Base-by-base conservation (phyloP, 495 filamentous ascomycete species). In the Trichoderma asperelloides region DNA sequence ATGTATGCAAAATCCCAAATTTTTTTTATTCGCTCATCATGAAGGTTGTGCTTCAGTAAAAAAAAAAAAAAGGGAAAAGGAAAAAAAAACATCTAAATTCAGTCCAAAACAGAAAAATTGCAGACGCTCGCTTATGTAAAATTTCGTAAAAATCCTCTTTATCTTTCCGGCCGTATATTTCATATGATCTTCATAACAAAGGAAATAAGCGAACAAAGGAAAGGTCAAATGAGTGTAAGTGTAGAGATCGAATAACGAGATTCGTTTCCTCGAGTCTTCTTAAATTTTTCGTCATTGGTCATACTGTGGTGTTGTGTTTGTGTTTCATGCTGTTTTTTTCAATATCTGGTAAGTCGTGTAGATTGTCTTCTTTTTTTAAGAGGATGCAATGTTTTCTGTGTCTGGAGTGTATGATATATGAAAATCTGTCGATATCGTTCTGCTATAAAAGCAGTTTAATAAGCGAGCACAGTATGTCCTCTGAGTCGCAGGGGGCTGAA, bases 371-470 rank as follows among this genome's bases (percentile, higher is more conserved):
- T 30, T 25, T 60, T 33, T 51, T 51, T 51, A 5, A 5, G n/a
- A 51, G 18, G 21, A 51, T 60, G 47, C 21, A 23, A 51, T 30
- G 55, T 60, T 23, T 37, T 60, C 25, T 60, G 55, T 55, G 49
- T 55, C 49, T 55, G 11, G 43, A 15, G 16, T 25, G 49, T 25
- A 11, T 25, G 21, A 23, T 27, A 11, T 55, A n/a, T 55, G 18
- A 45, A 55, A 55, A 55, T 60, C 55, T 60, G 55, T 60, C 55
- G 55, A 60, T 60, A 12, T 60, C 25, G 55, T 55, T 45, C 41
- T 37, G 41, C 18, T 3, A 45, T 45, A 18, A 18, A 15, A 45
- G 13, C 18, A 4, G 3, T 51, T 30, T 60, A 60, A 30, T 60
- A 60, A 18, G 55, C 55, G 25, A 60, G 25, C 11, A 60, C 25